Percentiles rank a stretch among this genome's conserved stretches.
These are phyloP conservation scores for Phragmites australis DNA, from an alignment of 176 grass and related monocot genomes.

Conservation along the genomic window DNA sequence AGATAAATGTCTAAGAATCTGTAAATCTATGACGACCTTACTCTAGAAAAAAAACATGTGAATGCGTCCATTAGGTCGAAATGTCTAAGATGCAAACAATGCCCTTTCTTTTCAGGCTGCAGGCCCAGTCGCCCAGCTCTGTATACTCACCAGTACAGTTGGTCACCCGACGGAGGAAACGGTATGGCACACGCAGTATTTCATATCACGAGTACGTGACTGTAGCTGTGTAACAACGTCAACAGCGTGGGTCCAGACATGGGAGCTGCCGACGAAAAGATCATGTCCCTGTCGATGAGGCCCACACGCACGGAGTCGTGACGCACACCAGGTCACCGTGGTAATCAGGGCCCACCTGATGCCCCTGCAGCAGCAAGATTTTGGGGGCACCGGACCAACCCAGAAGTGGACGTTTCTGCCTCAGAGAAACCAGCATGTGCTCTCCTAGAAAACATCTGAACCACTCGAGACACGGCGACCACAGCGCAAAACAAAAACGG, in stretches of 20 bases:
- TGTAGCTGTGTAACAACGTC: background rate
- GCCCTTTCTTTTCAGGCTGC: no score
- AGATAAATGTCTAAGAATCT: no score
- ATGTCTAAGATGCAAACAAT: no score
- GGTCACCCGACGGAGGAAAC: no score
- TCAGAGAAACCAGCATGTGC: background rate
- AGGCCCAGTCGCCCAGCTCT: no score
- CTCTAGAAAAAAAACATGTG: no score
- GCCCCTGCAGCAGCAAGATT: background rate
- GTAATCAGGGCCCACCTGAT: background rate
- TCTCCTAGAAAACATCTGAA: no score
- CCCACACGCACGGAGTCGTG: background rate
- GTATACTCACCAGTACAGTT: no score
- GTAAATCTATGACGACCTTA: no score
- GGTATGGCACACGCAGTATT: no score
- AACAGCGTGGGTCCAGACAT: background rate
- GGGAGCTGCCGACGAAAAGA: background rate
- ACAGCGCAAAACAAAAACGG: background rate
- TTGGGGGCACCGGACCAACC: background rate
- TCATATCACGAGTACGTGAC: no score
- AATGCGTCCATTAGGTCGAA: no score
- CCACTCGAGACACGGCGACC: background rate
- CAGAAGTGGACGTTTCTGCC: background rate
- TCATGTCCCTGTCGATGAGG: background rate
- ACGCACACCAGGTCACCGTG: background rate